phyloP scores from a whole-genome alignment of 1,284 basidiomycete species.

The Puccinia novopanici region DNA sequence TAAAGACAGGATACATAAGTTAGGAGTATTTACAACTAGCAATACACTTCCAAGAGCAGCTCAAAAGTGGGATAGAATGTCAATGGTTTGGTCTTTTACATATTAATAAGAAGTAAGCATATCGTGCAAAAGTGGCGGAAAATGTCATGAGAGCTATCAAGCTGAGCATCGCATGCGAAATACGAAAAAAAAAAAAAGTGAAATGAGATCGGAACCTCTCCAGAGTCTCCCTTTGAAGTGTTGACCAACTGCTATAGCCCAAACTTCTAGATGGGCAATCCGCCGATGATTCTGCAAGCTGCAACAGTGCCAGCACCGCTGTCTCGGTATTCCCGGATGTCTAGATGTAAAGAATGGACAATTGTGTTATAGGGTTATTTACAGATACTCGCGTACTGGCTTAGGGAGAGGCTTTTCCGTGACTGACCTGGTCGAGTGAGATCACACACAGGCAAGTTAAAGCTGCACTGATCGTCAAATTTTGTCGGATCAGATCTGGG shows the following conservation, averaged over 20 bases:
- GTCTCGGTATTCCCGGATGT: conserved; percentile 37
- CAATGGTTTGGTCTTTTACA: neutral
- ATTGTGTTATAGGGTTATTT: neutral
- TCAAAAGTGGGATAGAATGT: neutral
- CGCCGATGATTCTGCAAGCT: conserved; percentile 36
- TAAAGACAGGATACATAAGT: neutral
- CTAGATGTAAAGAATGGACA: neutral
- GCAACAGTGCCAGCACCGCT: conserved; percentile 34
- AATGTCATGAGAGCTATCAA: neutral
- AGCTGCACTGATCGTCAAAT: conserved; percentile 44
- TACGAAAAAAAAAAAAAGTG: neutral
- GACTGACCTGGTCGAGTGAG: conserved; percentile 40
- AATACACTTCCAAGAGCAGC: neutral
- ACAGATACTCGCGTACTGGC: too few species aligned
- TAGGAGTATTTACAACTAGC: neutral
- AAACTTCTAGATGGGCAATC: conserved; percentile 33
- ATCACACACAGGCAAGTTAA: conserved; percentile 47
- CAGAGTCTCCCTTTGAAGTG: neutral
- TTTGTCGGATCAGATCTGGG: conserved; percentile 27
- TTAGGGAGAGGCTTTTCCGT: neutral
- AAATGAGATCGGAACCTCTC: too few species aligned
- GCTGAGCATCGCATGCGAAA: neutral
- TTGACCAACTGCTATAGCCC: neutral
- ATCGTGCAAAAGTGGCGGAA: neutral
- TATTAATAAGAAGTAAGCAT: neutral